Percentiles rank a stretch among this genome's conserved stretches.
Conservation (phyloP, 2,329 filamentous ascomycete species). For the Emmonsia crescens region DNA sequence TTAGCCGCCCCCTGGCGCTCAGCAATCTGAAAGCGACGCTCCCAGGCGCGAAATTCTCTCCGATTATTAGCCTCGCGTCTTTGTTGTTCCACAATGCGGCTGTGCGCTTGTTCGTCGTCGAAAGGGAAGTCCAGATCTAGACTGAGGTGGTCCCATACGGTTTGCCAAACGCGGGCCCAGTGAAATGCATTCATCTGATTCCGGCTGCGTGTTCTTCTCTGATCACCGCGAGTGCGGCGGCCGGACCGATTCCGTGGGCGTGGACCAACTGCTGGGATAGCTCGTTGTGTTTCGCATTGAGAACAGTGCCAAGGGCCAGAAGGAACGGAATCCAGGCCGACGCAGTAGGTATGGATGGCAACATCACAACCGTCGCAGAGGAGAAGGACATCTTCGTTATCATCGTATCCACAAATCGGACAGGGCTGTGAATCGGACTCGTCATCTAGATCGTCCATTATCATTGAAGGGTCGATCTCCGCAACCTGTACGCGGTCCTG, state of each 20-base stretch:
- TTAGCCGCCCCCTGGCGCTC: conserved; percentile 65
- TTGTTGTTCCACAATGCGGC: conserved; percentile 46
- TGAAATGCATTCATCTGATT: conserved; percentile 40
- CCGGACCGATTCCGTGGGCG: conserved; percentile 36
- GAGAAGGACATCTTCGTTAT: conserved; percentile 74
- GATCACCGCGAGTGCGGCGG: conserved; percentile 38
- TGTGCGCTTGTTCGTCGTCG: conserved; percentile 54
- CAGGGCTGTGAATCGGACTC: conserved; percentile 62
- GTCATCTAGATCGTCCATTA: conserved; percentile 58
- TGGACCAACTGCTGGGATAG: conserved; percentile 23
- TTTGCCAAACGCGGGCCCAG: conserved; percentile 78
- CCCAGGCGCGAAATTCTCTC: conserved; percentile 60
- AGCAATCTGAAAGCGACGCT: conserved; percentile 72
- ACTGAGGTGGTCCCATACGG: conserved; percentile 68
- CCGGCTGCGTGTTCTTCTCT: conserved; percentile 29
- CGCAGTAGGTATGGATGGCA: conserved; percentile 83
- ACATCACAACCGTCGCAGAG: conserved; percentile 87
- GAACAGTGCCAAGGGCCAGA: conserved; percentile 83
- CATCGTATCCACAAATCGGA: conserved; percentile 68
- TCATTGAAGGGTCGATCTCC: conserved; percentile 65
- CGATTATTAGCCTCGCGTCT: conserved; percentile 40
- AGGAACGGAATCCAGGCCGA: conserved; percentile 69
- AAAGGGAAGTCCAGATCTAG: conserved; percentile 80
- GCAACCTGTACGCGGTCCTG: conserved; percentile 57
- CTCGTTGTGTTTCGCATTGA: conserved; percentile 52